Conservation (phyloP, 1,139 yeast species). For the Dujonia santamariae region DNA sequence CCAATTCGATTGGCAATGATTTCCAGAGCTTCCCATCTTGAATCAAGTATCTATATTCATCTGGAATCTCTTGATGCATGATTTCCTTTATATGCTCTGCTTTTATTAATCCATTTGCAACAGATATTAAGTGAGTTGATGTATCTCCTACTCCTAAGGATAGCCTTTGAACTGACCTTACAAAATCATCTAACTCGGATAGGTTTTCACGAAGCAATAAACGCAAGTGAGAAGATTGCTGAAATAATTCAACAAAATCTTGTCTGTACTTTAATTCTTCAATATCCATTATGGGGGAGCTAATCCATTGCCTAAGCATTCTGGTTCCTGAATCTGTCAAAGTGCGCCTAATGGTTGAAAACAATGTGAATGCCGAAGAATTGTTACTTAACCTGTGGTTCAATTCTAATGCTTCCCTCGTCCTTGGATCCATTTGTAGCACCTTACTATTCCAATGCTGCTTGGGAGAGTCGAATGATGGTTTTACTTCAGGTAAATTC, state of each 20-base stretch:
- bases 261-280: constrained; percentile 60
- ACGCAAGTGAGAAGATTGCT: constrained; percentile 35
- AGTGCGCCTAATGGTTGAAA: constrained; percentile 67
- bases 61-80: constrained; percentile 16
- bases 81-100: constrained; percentile 22
- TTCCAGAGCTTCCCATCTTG: constrained; percentile 17
- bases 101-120: constrained; percentile 31
- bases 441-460: constrained; percentile 43
- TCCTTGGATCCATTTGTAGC: constrained; percentile 79
- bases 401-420: constrained; percentile 79
- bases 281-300: constrained; percentile 70
- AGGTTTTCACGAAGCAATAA: constrained; percentile 23
- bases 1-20: constrained; percentile 29
- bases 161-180: constrained; percentile 35
- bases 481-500: constrained; percentile 40
- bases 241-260: constrained; percentile 53
- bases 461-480: constrained; percentile 35
- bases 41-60: background rate
- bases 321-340: constrained; percentile 82
- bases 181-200: constrained; percentile 34
- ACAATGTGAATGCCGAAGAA: constrained; percentile 64
- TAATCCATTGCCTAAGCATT: constrained; percentile 72
- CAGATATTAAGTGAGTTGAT: constrained; percentile 26
- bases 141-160: constrained; percentile 36
- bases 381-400: constrained; percentile 45